Evolutionary conservation across 805 yeast species (phyloP), one percentile per base, ranked within the genome.

Genomic region (Starmerella tilneyi): DNA sequence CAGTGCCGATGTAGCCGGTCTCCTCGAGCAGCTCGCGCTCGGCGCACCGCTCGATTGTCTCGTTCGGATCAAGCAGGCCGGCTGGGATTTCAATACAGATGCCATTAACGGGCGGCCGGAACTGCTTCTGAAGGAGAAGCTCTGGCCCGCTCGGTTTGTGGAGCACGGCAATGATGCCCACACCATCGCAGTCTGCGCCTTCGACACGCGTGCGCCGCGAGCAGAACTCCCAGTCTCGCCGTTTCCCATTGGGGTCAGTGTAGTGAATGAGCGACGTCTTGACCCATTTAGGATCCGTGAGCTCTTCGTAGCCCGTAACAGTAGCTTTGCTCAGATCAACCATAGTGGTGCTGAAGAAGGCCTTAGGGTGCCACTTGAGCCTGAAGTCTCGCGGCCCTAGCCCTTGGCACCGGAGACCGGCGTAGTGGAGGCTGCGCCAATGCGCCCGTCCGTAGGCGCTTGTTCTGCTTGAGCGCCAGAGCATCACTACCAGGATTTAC

Each of bases 41-140:
- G 0, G 98, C 97, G 30, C 96, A 85, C 5, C 74, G 63, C 52
- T 78, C 86, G 22, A 84, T 63, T 1, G 79, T 61, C 61, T 92
- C 97, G 43, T 75, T 72, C 1, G 88, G 84, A 61, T 89, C 98
- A 33, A 92, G 74, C 51, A 89, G 68, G 0, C 98, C 98, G 0
- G 98, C 98, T 1, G 98, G 98, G 60, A 88, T 73, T 63, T 89
- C 98, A 50, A 89, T 78, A 58, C 94, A 81, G 7, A 89, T 84
- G 16, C 85, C 89, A 43, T 73, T 80, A 3, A 81, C 82, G 1
- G 98, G 97, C 1, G 97, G 96, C 46, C 98, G 73, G 66, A 81
- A 89, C 62, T 89, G 98, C 59, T 84, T 84, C 59, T 84, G 89
- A 15, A 92, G 66, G 7, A 86, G 72, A 52, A 66, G 69, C 49